Percentiles rank a stretch among this genome's conserved stretches.
phyloP scores from a whole-genome alignment of 148 eudicot species.

The Silene uniflora region DNA sequence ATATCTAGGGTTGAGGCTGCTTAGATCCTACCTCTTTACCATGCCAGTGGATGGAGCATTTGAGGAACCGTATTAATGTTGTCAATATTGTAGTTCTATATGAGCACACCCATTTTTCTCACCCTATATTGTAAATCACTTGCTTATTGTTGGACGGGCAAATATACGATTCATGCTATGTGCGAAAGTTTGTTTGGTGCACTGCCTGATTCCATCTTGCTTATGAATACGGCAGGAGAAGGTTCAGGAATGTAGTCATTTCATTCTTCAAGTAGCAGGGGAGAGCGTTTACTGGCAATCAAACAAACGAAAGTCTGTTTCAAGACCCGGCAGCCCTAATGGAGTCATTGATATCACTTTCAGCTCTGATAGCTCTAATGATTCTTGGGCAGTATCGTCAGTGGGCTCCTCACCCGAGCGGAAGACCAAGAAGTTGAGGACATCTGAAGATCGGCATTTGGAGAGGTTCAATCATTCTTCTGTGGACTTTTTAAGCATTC shows the following conservation, averaged over 20 bases:
- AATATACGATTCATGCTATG: not conserved
- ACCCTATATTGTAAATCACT: not conserved
- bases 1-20: not conserved
- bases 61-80: not conserved
- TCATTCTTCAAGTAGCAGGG: conserved; percentile 40
- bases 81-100: not conserved
- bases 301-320: conserved; percentile 50
- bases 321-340: conserved; percentile 61
- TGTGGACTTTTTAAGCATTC: conserved; percentile 29
- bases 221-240: conserved; percentile 43
- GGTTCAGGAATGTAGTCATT: conserved; percentile 48
- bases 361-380: conserved; percentile 59
- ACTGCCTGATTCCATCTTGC: not conserved
- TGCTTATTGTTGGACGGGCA: not conserved
- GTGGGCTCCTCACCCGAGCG: conserved; percentile 57
- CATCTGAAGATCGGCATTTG: conserved; percentile 23
- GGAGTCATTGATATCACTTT: conserved; percentile 61
- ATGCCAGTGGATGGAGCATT: not conserved
- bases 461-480: conserved; percentile 21
- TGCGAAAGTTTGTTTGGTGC: not conserved
- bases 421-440: conserved; percentile 44
- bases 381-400: conserved; percentile 48
- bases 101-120: not conserved
- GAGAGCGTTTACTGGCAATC: conserved; percentile 25
- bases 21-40: not conserved